These are phyloP conservation scores for Spathaspora sp. DNA, from an alignment of 805 yeast genomes.

Conservation along the genomic window DNA sequence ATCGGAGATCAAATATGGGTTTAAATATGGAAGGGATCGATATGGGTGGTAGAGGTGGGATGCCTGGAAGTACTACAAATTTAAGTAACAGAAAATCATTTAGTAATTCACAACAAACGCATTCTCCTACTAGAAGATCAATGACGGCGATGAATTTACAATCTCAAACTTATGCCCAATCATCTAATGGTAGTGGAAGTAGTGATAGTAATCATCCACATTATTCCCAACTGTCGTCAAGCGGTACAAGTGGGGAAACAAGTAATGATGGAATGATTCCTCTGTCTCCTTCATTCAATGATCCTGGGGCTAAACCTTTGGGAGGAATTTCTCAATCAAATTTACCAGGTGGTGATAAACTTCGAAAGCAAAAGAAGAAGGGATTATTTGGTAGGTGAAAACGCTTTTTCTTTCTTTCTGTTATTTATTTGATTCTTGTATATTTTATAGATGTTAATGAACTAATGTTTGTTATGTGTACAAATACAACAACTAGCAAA, in stretches of 20 bases:
- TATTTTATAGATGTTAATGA: not conserved
- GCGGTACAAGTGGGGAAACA: slow-evolving; percentile 12
- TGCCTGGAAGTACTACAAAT: slow-evolving; percentile 22
- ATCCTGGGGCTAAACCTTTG: slow-evolving; percentile 23
- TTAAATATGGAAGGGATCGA: slow-evolving; percentile 33
- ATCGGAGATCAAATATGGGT: slow-evolving; percentile 35
- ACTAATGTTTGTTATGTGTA: too few relatives aligned
- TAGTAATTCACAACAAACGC: slow-evolving; percentile 1
- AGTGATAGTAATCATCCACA: not conserved
- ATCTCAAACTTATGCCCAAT: slow-evolving; percentile 2
- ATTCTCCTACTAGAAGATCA: slow-evolving; percentile 7
- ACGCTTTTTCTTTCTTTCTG: not conserved
- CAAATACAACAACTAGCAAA: too few relatives aligned
- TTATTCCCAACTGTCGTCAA: slow-evolving; percentile 16
- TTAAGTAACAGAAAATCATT: slow-evolving; percentile 8
- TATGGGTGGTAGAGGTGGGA: slow-evolving; percentile 46
- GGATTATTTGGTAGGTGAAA: slow-evolving; percentile 21
- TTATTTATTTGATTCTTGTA: not conserved
- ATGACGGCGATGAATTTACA: not conserved
- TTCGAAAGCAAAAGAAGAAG: slow-evolving; percentile 21
- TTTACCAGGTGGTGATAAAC: slow-evolving; percentile 6
- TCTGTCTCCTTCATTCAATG: slow-evolving; percentile 8
- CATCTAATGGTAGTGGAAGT: not conserved
- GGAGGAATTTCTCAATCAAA: slow-evolving; percentile 22
- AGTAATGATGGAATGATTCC: not conserved